Conservation (phyloP, 257 asterid species). For the Nicotiana benthamiana region DNA sequence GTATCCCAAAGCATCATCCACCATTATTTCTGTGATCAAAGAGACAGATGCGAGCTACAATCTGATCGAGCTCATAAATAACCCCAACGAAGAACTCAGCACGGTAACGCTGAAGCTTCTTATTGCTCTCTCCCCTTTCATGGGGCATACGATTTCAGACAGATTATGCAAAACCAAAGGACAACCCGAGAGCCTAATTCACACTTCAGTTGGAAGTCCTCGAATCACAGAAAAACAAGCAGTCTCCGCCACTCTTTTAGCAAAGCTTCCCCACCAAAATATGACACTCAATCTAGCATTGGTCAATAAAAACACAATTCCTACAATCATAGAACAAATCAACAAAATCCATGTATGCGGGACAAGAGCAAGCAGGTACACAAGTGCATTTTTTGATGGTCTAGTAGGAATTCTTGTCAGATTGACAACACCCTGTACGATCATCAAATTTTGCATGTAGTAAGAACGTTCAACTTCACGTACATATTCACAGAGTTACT, state of each 20-base stretch:
- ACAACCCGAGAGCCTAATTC: conserved; percentile 54
- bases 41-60: conserved; percentile 62
- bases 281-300: conserved; percentile 58
- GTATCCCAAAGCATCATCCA: conserved; percentile 37
- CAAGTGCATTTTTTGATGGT: conserved; percentile 62
- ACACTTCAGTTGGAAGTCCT: conserved; percentile 27
- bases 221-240: conserved; percentile 58
- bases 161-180: conserved; percentile 64
- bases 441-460: conserved; percentile 42
- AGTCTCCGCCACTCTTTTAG: conserved; percentile 55
- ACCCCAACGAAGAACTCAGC: conserved; percentile 52
- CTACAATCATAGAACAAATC: conserved; percentile 36
- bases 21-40: conserved; percentile 60
- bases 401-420: conserved; percentile 69
- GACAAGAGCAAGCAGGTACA: conserved; percentile 51
- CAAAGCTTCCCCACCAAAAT: conserved; percentile 77
- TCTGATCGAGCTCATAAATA: conserved; percentile 58
- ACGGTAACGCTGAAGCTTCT: conserved; percentile 51
- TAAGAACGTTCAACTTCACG: conserved; percentile 40
- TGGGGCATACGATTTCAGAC: conserved; percentile 74
- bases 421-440: conserved; percentile 64
- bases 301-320: conserved; percentile 37
- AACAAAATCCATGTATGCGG: conserved; percentile 47
- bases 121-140: conserved; percentile 39
- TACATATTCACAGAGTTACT: conserved; percentile 52